Evolutionary conservation across 805 yeast genomes (phyloP), one percentile per base, ranked within the genome.

Genomic region (Lipomyces chichibuensis): DNA sequence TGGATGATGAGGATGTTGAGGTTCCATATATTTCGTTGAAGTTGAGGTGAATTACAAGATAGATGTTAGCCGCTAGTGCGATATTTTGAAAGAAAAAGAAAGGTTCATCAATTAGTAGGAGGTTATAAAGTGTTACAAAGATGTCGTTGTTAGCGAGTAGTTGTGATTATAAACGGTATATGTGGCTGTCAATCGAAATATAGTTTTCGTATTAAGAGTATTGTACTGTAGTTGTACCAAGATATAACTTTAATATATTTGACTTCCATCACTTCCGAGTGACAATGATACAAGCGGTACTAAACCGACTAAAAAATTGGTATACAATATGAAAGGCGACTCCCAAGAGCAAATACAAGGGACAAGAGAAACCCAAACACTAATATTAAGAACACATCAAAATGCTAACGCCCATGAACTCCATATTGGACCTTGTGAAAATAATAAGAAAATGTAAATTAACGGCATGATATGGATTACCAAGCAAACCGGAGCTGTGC

Each of bases 401-500:
- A 43, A 43, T 17, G 49, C 49, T 8, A 43, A 43, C 23, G 9
- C 49, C 49, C 5, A 43, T n/a, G 49, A 43, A 43, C 49, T 7
- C 49, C 49, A 6, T n/a, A 43, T n/a, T 17, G 23, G 49, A n/a
- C 49, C 20, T 43, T 43, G 3, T 43, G 49, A 43, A 3, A 11
- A 29, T 0, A 23, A 57, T 13, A 37, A n/a, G 2, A 32, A n/a
- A 57, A 57, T 20, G 9, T 4, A 13, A 14, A 3, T 33, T 33
- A 35, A 43, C 23, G 8, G 8, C 2, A n/a, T 43, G 23, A 5
- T 13, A 29, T 29, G 6, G 43, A n/a, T 56, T 79, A 93, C 97
- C 98, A 93, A 2, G 97, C 98, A 79, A 95, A 95, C 74, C 98
- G 83, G 74, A 95, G 81, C 81, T 95, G 98, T 63, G 97, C 93